These are phyloP conservation scores for Cryphonectria naterciae DNA, from an alignment of 2,329 filamentous ascomycete species.

Conservation along the genomic window DNA sequence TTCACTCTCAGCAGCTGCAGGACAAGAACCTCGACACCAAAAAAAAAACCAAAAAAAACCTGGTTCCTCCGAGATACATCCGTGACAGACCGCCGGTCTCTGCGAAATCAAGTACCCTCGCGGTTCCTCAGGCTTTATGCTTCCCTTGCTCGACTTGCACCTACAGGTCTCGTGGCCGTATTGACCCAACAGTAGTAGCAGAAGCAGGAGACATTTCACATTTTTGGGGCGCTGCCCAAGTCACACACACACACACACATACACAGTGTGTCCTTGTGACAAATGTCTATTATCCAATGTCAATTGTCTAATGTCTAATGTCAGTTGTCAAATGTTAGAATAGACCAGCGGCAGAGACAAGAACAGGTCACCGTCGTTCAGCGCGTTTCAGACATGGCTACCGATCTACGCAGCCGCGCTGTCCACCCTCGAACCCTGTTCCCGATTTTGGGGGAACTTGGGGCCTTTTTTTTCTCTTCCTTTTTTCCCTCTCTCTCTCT, in stretches of 20 bases:
- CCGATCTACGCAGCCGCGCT: constrained; percentile 29
- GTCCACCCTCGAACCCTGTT: constrained; percentile 1
- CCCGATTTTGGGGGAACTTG: neutral
- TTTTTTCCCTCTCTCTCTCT: neutral
- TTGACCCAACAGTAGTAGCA: constrained; percentile 14
- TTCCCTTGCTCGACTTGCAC: neutral
- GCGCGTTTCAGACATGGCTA: constrained; percentile 29
- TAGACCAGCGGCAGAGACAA: neutral
- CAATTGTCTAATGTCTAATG: neutral
- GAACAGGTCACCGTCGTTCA: constrained; percentile 23
- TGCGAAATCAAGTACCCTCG: constrained; percentile 19
- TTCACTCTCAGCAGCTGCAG: constrained; percentile 4
- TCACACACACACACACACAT: neutral
- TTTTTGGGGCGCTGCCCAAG: constrained; percentile 10
- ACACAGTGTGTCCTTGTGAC: too few relatives aligned
- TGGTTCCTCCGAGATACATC: constrained; percentile 25
- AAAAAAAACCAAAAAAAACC: too few relatives aligned
- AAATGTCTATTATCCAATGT: too few relatives aligned
- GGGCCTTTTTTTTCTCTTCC: neutral
- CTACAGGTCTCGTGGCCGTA: constrained; percentile 24
- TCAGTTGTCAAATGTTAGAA: neutral
- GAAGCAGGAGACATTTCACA: constrained; percentile 16
- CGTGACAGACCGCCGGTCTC: constrained; percentile 5
- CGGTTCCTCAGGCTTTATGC: constrained; percentile 1
- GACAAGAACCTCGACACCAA: neutral